Evolutionary conservation across 768 basidiomycete genomes (phyloP).

Genomic region (Tulasnella sp.): DNA sequence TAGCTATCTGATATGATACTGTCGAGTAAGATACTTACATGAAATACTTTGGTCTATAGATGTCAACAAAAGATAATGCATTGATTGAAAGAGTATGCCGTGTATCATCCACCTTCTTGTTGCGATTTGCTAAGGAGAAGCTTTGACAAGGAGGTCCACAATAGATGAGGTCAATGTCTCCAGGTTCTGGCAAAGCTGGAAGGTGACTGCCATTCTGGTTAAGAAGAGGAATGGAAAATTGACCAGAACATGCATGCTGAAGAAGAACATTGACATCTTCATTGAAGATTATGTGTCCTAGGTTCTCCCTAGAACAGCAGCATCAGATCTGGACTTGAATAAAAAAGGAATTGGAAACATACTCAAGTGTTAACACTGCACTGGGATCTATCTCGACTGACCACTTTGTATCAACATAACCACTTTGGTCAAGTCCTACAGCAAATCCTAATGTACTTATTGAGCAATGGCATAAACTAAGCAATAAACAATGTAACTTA

Average conservation of each 20-base stretch:
- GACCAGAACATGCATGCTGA: conserved; percentile 33
- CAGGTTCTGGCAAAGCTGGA: conserved; percentile 29
- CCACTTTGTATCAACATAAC: conserved; percentile 1
- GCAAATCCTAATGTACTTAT: background rate
- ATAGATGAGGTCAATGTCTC: conserved; percentile 46
- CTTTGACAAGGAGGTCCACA: conserved; percentile 74
- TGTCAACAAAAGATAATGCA: conserved; percentile 39
- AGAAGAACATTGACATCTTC: conserved; percentile 58
- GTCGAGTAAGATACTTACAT: conserved; percentile 9
- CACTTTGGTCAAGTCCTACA: conserved; percentile 6
- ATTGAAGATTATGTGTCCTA: conserved; percentile 43
- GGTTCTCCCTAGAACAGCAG: conserved; percentile 37
- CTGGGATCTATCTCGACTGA: conserved; percentile 62
- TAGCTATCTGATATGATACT: conserved; percentile 19
- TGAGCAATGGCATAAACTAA: background rate
- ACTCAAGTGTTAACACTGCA: conserved; percentile 55
- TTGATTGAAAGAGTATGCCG: conserved; percentile 34
- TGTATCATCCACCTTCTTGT: conserved; percentile 46
- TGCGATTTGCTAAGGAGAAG: conserved; percentile 64
- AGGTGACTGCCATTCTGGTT: background rate
- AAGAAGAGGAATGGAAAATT: conserved; percentile 21
- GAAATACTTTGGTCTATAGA: conserved; percentile 18
- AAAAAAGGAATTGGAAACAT: conserved; percentile 19
- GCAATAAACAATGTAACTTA: background rate
- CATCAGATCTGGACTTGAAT: background rate